These are phyloP conservation scores for Amanita thiersii DNA, from an alignment of 768 basidiomycete genomes.

Conservation along the genomic window DNA sequence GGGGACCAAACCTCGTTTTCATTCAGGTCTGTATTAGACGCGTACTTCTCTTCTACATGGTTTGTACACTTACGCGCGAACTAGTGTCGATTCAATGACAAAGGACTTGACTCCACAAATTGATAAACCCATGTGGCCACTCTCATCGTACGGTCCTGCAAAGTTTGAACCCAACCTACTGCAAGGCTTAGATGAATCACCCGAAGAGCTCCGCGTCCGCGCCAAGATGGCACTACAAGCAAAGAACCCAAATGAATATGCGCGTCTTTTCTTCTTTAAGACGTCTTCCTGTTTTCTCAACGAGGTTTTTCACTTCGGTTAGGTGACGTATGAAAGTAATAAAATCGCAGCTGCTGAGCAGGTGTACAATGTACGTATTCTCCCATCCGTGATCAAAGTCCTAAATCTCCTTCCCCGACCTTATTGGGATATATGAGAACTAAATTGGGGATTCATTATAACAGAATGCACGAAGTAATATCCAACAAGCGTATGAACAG, in stretches of 20 bases:
- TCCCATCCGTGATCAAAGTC: neutral
- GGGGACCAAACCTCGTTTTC: conserved; percentile 19
- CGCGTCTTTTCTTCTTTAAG: conserved; percentile 25
- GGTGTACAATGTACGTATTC: conserved; percentile 26
- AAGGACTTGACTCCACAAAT: conserved; percentile 48
- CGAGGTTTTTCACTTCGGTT: conserved; percentile 19
- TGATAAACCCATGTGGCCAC: conserved; percentile 74
- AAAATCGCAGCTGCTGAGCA: conserved; percentile 48
- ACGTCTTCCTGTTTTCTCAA: neutral
- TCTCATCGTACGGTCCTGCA: conserved; percentile 71
- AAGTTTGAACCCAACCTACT: conserved; percentile 69
- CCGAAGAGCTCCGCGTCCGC: conserved; percentile 70
- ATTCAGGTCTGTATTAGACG: conserved; percentile 28
- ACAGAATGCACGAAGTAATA: conserved; percentile 42
- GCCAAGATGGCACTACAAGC: conserved; percentile 47
- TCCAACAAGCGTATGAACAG: conserved; percentile 41
- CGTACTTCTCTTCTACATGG: conserved; percentile 1
- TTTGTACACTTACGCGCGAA: neutral
- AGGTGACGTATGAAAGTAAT: conserved; percentile 46
- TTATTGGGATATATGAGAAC: too few species aligned
- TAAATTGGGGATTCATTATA: neutral
- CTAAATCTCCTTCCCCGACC: too few species aligned
- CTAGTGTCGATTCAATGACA: conserved; percentile 54
- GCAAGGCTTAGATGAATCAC: conserved; percentile 58
- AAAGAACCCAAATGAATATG: conserved; percentile 60